phyloP scores from a whole-genome alignment of 805 yeast species.

The Hemisphaericaspora nanyangensis region DNA sequence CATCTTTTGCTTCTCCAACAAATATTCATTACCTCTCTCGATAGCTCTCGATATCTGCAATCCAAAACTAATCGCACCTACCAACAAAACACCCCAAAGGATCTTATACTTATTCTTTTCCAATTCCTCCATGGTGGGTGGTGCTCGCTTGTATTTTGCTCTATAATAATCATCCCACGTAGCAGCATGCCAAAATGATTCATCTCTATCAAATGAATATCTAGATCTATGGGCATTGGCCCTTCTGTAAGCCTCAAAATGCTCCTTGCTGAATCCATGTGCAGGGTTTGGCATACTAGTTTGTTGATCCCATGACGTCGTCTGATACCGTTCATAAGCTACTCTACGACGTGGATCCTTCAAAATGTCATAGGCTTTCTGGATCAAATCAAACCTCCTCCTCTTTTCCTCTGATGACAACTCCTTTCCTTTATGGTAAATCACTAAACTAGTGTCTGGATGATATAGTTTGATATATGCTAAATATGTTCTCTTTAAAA shows the following conservation, averaged over 20 bases:
- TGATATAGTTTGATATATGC: conserved; percentile 69
- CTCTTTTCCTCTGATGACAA: conserved; percentile 32
- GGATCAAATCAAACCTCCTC: conserved; percentile 27
- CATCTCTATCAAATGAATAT: conserved; percentile 30
- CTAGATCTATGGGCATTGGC: conserved; percentile 36
- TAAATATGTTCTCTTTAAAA: conserved; percentile 31
- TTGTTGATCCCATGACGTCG: conserved; percentile 14
- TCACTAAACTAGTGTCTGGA: conserved; percentile 54
- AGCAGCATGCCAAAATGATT: conserved; percentile 57
- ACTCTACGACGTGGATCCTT: conserved; percentile 48
- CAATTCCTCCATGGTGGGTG: conserved; percentile 39
- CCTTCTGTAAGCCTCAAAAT: conserved; percentile 31
- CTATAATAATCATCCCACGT: conserved; percentile 62
- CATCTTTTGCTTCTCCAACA: conserved; percentile 19
- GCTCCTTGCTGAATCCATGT: conserved; percentile 7
- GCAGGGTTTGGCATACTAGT: conserved; percentile 14
- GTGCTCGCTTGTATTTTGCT: conserved; percentile 32
- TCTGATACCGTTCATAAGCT: conserved; percentile 24
- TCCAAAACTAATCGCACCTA: conserved; percentile 26
- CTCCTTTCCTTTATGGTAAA: conserved; percentile 17
- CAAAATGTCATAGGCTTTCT: conserved; percentile 36
- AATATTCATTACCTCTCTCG: conserved; percentile 29
- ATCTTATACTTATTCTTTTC: conserved; percentile 43
- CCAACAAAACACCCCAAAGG: conserved; percentile 29
- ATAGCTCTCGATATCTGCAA: conserved; percentile 36